Evolutionary conservation across 2,329 filamentous ascomycete species (phyloP), one percentile per base, ranked within the genome.

Genomic region (Albophoma yamanashiensis): DNA sequence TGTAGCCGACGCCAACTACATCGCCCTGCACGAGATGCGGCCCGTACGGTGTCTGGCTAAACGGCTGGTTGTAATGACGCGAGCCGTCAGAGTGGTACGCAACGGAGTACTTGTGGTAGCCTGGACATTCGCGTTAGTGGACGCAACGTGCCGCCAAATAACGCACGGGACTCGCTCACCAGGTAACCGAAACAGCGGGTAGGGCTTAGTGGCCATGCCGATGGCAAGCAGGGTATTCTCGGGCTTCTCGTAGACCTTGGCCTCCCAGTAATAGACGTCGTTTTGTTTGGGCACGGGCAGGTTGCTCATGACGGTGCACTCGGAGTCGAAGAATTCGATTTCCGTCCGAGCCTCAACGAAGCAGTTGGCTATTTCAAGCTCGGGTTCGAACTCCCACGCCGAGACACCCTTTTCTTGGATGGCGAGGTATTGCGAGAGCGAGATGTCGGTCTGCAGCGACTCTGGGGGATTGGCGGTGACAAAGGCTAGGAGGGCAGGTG

Each of bases 341-440:
- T 99, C 94, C 14, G 94, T 99, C 65, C 94, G 86, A 47, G 79
- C 93, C 75, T 99, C 93, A 64, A 99, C 94, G 71, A 99, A 99
- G 75, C 94, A 99, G 75, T 97, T 97, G 66, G 94, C 94, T 66
- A 97, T 97, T 75, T 99, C 94, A 42, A 97, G 78, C 74, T 99
- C 94, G n/a, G 94, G 94, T 74, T 97, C 94, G 69, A 99, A 99
- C 74, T 99, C 94, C 94, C 94, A 99, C 8, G 94, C 94, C 6
- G 94, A 96, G n/a, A 99, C 93, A 57, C 94, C 94, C 75, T 99
- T 99, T 78, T 99, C 94, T 77, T 99, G 94, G 66, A 99, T 99
- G 50, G 94, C 94, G 61, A 99, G 83, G 73, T 96, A 97, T 73
- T 99, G 94, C 42, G 94, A 97, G 64, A 99, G 78, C 27, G 94